Conservation (phyloP, 1,139 yeast species). For the Pichiaceae sp. region DNA sequence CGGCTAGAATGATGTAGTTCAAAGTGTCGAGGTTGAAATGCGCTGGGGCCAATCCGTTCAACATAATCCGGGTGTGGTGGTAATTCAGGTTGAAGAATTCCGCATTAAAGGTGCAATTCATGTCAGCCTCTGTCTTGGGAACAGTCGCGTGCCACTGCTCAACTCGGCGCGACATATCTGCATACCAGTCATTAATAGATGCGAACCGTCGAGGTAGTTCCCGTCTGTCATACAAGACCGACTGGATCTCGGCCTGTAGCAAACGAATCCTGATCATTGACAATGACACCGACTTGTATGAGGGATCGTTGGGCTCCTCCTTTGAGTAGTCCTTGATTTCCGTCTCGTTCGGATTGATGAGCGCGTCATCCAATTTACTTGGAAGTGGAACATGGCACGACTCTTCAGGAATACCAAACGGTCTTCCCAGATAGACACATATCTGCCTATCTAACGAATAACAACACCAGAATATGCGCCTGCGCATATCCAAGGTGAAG, state of each 20-base stretch:
- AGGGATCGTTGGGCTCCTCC: constrained; percentile 33
- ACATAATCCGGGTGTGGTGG: constrained; percentile 61
- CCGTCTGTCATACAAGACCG: constrained; percentile 58
- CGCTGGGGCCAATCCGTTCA: constrained; percentile 74
- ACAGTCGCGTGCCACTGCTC: constrained; percentile 49
- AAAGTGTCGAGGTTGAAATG: constrained; percentile 43
- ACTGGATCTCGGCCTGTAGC: constrained; percentile 72
- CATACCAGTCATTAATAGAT: constrained; percentile 43
- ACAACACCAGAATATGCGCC: constrained; percentile 85
- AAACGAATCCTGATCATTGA: constrained; percentile 61
- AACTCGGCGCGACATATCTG: constrained; percentile 34
- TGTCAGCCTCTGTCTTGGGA: constrained; percentile 48
- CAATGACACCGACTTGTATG: constrained; percentile 60
- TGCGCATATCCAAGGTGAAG: constrained; percentile 56
- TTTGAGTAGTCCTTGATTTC: constrained; percentile 20
- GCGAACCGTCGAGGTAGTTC: constrained; percentile 59
- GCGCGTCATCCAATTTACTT: constrained; percentile 63
- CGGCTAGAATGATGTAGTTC: constrained; percentile 51
- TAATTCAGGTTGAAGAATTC: constrained; percentile 69
- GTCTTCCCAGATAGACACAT: constrained; percentile 64
- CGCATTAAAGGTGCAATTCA: constrained; percentile 69
- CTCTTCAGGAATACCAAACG: constrained; percentile 70
- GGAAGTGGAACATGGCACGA: constrained; percentile 61
- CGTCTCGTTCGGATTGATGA: constrained; percentile 28
- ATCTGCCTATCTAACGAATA: constrained; percentile 76